Evolutionary conservation across 768 basidiomycete species (phyloP).

Genomic region (Steccherinum ochraceum): DNA sequence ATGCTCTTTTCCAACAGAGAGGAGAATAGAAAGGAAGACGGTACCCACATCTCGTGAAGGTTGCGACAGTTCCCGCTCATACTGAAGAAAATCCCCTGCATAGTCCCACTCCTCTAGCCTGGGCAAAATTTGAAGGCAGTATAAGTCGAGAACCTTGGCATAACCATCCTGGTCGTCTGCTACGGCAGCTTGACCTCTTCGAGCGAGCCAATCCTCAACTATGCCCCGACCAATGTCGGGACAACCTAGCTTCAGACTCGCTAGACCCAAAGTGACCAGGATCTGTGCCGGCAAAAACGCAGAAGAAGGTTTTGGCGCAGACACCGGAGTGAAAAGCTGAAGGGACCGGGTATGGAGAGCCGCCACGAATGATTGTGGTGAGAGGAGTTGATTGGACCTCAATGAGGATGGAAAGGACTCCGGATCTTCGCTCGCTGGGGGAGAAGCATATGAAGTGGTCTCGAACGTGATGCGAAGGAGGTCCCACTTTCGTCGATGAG

Average conservation of each 20-base stretch:
- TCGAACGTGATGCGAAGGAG: constrained; percentile 81
- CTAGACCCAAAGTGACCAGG: constrained; percentile 61
- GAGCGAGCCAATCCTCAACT: constrained; percentile 75
- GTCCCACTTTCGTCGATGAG: constrained; percentile 75
- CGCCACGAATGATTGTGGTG: constrained; percentile 52
- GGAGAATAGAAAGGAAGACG: no score
- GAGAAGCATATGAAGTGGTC: constrained; percentile 59
- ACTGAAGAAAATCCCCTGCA: constrained; percentile 66
- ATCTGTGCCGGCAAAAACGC: constrained; percentile 65
- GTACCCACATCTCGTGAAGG: constrained; percentile 45
- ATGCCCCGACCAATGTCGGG: constrained; percentile 57
- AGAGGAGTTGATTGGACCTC: constrained; percentile 45
- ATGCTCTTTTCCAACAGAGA: no score
- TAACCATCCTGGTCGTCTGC: constrained; percentile 48
- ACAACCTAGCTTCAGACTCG: constrained; percentile 61
- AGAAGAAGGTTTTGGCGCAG: constrained; percentile 34
- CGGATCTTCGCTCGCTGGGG: constrained; percentile 35
- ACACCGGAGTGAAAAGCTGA: constrained; percentile 55
- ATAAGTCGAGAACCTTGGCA: constrained; percentile 69
- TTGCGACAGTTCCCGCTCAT: constrained; percentile 57
- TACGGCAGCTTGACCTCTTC: constrained; percentile 30
- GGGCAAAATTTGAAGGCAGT: constrained; percentile 68
- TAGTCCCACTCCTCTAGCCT: constrained; percentile 76
- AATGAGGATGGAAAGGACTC: constrained; percentile 45
- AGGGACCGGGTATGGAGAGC: constrained; percentile 60